Evolutionary conservation across 805 yeast species (phyloP).

Genomic region (Metschnikowia reukaufii): DNA sequence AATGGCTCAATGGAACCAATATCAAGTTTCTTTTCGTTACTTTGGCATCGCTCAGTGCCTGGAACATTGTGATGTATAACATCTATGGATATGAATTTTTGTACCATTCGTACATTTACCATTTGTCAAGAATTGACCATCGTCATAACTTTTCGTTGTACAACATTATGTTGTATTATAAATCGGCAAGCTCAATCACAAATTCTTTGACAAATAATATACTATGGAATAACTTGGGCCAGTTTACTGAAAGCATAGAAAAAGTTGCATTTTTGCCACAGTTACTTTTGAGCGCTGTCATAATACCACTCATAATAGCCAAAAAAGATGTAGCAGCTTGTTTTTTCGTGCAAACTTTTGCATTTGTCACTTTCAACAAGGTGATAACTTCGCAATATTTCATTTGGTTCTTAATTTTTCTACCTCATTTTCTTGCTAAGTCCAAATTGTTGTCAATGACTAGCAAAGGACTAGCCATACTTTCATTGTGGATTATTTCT

Average conservation of each 20-base stretch:
- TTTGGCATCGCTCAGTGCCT: conserved; percentile 40
- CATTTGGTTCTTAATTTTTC: conserved; percentile 85
- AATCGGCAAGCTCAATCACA: conserved; percentile 38
- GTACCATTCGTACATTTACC: conserved; percentile 78
- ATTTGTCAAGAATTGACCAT: conserved; percentile 81
- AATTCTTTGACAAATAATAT: neutral
- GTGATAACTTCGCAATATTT: conserved; percentile 94
- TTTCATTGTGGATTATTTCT: conserved; percentile 61
- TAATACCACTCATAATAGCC: conserved; percentile 54
- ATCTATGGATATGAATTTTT: conserved; percentile 75
- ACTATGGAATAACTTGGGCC: neutral
- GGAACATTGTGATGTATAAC: conserved; percentile 61
- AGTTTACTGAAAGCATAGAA: conserved; percentile 33
- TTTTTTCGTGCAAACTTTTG: conserved; percentile 43
- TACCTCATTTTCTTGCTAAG: conserved; percentile 67
- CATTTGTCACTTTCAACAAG: conserved; percentile 45
- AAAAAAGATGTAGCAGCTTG: conserved; percentile 31
- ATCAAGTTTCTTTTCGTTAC: conserved; percentile 34
- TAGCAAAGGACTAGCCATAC: conserved; percentile 39
- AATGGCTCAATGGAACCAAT: conserved; percentile 41
- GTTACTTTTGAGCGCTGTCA: conserved; percentile 53
- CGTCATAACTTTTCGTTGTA: conserved; percentile 93
- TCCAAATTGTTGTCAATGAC: conserved; percentile 32
- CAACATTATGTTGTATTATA: conserved; percentile 68
- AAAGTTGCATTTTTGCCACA: conserved; percentile 85